Evolutionary conservation across 2,329 filamentous ascomycete species (phyloP).

Genomic region (Xylogone sp.): DNA sequence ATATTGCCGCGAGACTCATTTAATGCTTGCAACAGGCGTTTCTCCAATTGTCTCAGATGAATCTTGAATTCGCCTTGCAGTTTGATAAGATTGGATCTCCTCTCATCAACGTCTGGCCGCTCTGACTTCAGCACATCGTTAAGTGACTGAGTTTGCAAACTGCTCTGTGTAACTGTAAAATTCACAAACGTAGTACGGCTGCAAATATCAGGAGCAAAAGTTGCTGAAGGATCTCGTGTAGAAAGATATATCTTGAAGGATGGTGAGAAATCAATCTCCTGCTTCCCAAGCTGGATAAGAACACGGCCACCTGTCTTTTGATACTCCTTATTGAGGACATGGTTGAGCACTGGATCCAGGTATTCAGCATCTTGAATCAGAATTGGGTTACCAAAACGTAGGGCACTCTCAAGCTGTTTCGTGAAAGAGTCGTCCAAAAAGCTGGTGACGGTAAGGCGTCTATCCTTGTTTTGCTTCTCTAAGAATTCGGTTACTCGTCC

Average conservation of each 20-base stretch:
- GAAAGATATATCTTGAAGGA: slow-evolving; percentile 94
- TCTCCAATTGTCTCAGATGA: slow-evolving; percentile 93
- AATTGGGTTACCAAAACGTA: slow-evolving; percentile 97
- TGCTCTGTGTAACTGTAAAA: slow-evolving; percentile 98
- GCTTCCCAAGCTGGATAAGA: slow-evolving; percentile 95
- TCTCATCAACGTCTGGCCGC: slow-evolving; percentile 93
- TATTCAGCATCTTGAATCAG: slow-evolving; percentile 98
- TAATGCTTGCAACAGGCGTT: slow-evolving; percentile 86
- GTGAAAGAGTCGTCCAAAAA: slow-evolving; percentile 98
- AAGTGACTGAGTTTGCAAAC: slow-evolving; percentile 93
- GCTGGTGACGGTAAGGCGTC: slow-evolving; percentile 91
- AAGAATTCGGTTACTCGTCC: slow-evolving; percentile 92
- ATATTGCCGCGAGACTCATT: slow-evolving; percentile 98
- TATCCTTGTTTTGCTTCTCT: slow-evolving; percentile 89
- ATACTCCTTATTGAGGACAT: slow-evolving; percentile 99
- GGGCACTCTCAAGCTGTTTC: slow-evolving; percentile 93
- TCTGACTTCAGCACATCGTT: slow-evolving; percentile 98
- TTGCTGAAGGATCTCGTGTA: slow-evolving; percentile 91
- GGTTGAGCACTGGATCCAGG: slow-evolving; percentile 93
- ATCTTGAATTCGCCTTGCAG: slow-evolving; percentile 98
- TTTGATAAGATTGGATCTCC: slow-evolving; percentile 95
- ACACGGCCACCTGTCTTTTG: slow-evolving; percentile 98
- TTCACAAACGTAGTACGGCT: slow-evolving; percentile 99
- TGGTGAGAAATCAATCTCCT: slow-evolving; percentile 98
- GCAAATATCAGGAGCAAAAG: slow-evolving; percentile 94